Evolutionary conservation across 352 stramenopile genomes (phyloP), one percentile per base, ranked within the genome.

Genomic region (Globisporangium spiculum): DNA sequence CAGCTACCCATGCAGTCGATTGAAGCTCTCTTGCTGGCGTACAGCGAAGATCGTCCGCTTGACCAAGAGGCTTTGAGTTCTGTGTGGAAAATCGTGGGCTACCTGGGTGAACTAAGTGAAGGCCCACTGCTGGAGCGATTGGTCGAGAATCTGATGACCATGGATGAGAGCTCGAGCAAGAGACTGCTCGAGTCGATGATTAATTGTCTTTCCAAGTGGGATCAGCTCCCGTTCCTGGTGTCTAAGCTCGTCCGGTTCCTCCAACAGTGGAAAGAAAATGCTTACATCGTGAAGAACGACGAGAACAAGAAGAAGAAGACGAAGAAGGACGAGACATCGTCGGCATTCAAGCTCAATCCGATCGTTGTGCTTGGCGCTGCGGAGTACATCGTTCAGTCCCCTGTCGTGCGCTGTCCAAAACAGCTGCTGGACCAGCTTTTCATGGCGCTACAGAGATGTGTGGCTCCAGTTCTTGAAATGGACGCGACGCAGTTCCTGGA

Each of bases 131-230:
- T 92, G 30, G 83, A 94, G 32, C 76, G 65, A 22, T 65, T 94
- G 4, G 73, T 94, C 4, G 74, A 83, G 30, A 84, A 83, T 16
- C 64, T 93, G n/a, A 90, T 93, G 84, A 68, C 66, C 38, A 89
- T 93, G 76, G 79, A 93, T 58, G 81, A 89, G 38, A 86, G 75
- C 14, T 91, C 80, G 12, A 93, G 79, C 69, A 84, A 82, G 63
- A 89, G 86, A 65, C 74, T 91, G 12, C 69, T 94, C n/a, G 81
- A 91, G 63, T 86, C 84, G 9, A 90, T 94, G 81, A 73, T 94
- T 55, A 76, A 93, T 56, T 94, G 84, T 55, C 78, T 94, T 20
- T 73, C 77, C 20, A 87, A 91, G 70, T 94, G 86, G 86, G 72
- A 88, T 16, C 82, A 92, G 55, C 81, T 94, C 1, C 76, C 79